Evolutionary conservation across 768 basidiomycete genomes (phyloP).

Genomic region (Leccinum truebloodii): DNA sequence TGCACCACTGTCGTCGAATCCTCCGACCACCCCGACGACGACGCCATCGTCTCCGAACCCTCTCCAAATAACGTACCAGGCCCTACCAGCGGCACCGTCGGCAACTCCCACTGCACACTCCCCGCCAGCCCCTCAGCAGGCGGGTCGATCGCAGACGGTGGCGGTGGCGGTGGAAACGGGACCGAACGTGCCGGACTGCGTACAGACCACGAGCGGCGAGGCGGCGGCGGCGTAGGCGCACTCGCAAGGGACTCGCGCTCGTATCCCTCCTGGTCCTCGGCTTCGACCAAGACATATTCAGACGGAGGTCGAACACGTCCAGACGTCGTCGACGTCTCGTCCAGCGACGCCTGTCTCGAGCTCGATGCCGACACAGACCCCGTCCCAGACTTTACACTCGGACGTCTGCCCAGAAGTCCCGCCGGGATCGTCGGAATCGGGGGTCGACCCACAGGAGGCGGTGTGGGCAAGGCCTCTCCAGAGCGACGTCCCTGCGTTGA

Average conservation of each 20-base stretch:
- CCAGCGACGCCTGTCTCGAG: conserved; percentile 41
- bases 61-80: no score
- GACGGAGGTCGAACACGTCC: conserved; percentile 34
- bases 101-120: no score
- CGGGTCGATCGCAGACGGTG: no score
- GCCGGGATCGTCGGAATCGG: conserved; percentile 40
- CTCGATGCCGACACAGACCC: conserved; percentile 32
- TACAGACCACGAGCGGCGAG: conserved; percentile 38
- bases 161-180: no score
- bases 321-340: conserved; percentile 20
- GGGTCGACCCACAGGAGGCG: conserved; percentile 41
- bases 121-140: no score
- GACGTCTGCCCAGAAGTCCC: conserved; percentile 33
- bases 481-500: conserved; percentile 24
- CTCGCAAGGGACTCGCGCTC: background rate
- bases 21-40: no score
- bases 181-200: background rate
- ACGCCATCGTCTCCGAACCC: no score
- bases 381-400: conserved; percentile 34
- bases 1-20: no score
- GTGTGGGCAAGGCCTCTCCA: conserved; percentile 41
- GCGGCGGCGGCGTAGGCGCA: conserved; percentile 29
- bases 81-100: no score
- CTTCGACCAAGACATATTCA: conserved; percentile 68
- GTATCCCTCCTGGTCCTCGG: conserved; percentile 40